phyloP scores from a whole-genome alignment of 164 flowering plant species.

The Houttuynia cordata region DNA sequence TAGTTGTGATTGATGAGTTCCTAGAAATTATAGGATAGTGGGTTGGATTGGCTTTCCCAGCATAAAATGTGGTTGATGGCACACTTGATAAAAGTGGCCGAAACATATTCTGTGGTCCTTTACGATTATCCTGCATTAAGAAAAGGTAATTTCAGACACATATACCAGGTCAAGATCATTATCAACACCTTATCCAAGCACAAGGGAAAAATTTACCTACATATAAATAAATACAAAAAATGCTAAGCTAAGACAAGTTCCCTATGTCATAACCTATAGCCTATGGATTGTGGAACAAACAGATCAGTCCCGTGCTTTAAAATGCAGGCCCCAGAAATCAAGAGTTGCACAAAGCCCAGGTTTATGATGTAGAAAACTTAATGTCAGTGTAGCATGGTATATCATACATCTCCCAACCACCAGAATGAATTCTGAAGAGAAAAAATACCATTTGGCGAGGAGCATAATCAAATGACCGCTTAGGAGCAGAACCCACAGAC shows the following conservation, averaged over 20 bases:
- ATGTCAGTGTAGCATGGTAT: too few relatives aligned
- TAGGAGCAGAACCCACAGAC: constrained; percentile 69
- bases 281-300: too few relatives aligned
- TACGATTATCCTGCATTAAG: constrained; percentile 58
- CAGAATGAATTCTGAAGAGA: not conserved
- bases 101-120: constrained; percentile 85
- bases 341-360: too few relatives aligned
- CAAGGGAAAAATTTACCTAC: not conserved
- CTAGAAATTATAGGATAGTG: constrained; percentile 50
- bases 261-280: too few relatives aligned
- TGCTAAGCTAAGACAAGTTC: too few relatives aligned
- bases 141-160: not conserved
- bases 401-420: not conserved
- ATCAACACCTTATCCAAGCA: not conserved
- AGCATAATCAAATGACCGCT: constrained; percentile 73
- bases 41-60: constrained; percentile 48
- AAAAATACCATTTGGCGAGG: constrained; percentile 68
- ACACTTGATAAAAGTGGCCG: constrained; percentile 95
- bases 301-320: too few relatives aligned
- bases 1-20: constrained; percentile 72
- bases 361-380: too few relatives aligned
- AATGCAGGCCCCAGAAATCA: too few relatives aligned
- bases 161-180: not conserved
- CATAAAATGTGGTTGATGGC: constrained; percentile 72
- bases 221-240: too few relatives aligned